Percentiles rank a stretch among this genome's conserved stretches.
Evolutionary conservation across 495 filamentous ascomycete genomes (phyloP).

Genomic region (Ramalina intermedia): DNA sequence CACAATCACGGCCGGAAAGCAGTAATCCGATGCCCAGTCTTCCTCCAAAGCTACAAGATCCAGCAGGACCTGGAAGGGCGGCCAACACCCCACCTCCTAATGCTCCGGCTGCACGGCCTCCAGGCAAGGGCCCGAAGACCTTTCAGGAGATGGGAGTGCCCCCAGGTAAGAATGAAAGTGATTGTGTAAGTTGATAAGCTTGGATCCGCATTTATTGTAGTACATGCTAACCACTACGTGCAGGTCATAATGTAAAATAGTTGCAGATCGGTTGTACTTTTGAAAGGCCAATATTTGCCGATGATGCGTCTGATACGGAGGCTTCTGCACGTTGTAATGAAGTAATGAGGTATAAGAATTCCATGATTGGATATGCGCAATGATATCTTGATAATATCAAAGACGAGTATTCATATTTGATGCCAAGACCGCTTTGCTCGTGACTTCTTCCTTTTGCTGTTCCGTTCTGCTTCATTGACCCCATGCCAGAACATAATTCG

Average conservation of each 20-base stretch:
- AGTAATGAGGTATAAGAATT: no score
- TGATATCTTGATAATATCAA: no score
- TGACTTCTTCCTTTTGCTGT: no score
- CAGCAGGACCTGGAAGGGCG: slow-evolving; percentile 5
- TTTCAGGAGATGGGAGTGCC: slow-evolving; percentile 98
- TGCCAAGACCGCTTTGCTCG: no score
- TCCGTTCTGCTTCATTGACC: no score
- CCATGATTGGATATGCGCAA: no score
- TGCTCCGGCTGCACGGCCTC: slow-evolving; percentile 25
- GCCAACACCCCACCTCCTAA: slow-evolving; percentile 20
- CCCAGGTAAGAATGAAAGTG: slow-evolving; percentile 57
- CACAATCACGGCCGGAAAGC: slow-evolving; percentile 1
- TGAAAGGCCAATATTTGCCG: no score
- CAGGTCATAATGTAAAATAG: neutral
- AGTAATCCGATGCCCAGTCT: neutral
- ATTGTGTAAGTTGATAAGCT: slow-evolving; percentile 62
- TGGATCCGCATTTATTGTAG: neutral
- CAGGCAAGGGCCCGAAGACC: slow-evolving; percentile 78
- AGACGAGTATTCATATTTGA: no score
- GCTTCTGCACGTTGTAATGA: no score
- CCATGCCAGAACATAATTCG: no score
- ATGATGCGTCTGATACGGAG: no score
- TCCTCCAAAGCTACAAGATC: slow-evolving; percentile 10
- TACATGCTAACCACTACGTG: neutral
- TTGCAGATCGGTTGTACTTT: neutral